Percentiles rank a stretch among this genome's conserved stretches.
Conservation (phyloP, 495 filamentous ascomycete species). For the Penicillium soppii region DNA sequence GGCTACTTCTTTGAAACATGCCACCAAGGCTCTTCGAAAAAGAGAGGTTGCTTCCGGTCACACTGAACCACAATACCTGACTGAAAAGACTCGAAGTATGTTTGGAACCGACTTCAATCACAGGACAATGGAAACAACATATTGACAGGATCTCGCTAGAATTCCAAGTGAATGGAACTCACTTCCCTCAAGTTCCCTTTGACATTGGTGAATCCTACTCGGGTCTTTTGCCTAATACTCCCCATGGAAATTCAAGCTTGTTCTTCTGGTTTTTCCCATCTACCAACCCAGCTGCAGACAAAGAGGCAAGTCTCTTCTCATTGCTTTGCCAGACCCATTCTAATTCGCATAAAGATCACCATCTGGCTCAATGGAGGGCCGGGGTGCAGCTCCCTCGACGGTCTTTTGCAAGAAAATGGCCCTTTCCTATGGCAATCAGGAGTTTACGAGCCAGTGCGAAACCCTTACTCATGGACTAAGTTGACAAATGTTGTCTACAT, state of each 20-base stretch:
- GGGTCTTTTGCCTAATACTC: constrained; percentile 69
- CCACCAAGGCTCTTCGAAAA: background rate
- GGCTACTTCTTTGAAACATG: constrained; percentile 1
- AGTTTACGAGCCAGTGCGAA: constrained; percentile 59
- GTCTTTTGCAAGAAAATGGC: constrained; percentile 73
- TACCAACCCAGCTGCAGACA: constrained; percentile 47
- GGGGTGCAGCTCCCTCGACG: constrained; percentile 68
- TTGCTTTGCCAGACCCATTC: background rate
- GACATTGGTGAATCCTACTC: constrained; percentile 77
- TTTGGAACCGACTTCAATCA: background rate
- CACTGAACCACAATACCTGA: constrained; percentile 14
- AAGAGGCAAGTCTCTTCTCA: constrained; percentile 60
- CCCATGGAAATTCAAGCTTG: constrained; percentile 50
- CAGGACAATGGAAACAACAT: background rate
- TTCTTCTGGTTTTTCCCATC: constrained; percentile 81
- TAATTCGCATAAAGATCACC: constrained; percentile 48
- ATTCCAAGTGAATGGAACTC: constrained; percentile 65
- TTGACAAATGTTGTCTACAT: constrained; percentile 76
- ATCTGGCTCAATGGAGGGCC: constrained; percentile 73
- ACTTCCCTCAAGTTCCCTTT: constrained; percentile 70
- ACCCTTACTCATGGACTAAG: constrained; percentile 69
- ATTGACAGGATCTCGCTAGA: constrained; percentile 23
- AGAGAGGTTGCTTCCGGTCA: background rate
- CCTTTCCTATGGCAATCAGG: constrained; percentile 75
- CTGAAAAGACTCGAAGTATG: constrained; percentile 16